Conservation (phyloP, 208 protist genomes). For the Acanthamoeba sp. region DNA sequence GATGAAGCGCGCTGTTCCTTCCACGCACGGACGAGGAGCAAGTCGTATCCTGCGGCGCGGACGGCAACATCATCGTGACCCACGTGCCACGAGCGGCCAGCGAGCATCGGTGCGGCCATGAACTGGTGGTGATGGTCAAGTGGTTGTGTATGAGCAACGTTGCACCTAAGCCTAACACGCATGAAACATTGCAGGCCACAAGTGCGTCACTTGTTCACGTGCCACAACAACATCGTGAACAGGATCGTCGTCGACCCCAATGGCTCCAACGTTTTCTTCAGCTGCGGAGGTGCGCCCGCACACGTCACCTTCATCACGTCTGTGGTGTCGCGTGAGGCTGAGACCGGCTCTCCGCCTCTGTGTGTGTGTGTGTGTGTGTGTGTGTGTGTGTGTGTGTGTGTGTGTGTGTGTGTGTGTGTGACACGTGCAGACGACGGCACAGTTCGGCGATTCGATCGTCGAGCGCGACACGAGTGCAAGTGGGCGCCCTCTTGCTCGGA, state of each 20-base stretch:
- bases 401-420: too few relatives aligned
- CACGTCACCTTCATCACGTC: too few relatives aligned
- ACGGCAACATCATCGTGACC: constrained; percentile 33
- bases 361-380: too few relatives aligned
- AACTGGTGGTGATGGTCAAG: too few relatives aligned
- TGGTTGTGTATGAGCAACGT: too few relatives aligned
- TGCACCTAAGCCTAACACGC: too few relatives aligned
- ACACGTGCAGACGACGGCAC: not conserved
- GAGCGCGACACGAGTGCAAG: not conserved
- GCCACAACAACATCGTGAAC: not conserved
- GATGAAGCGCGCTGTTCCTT: not conserved
- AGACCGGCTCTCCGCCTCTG: too few relatives aligned
- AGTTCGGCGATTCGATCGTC: not conserved
- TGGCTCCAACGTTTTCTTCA: not conserved
- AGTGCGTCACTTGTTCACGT: not conserved
- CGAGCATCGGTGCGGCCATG: not conserved
- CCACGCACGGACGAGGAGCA: not conserved
- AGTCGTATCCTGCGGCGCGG: not conserved
- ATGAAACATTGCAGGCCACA: not conserved
- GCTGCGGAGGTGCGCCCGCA: not conserved
- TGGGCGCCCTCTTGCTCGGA: not conserved
- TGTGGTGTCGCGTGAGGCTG: too few relatives aligned
- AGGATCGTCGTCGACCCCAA: not conserved
- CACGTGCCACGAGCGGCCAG: not conserved
- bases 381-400: too few relatives aligned